Evolutionary conservation across 257 asterid genomes (phyloP), one percentile per base, ranked within the genome.

Genomic region (Mitragyna speciosa): DNA sequence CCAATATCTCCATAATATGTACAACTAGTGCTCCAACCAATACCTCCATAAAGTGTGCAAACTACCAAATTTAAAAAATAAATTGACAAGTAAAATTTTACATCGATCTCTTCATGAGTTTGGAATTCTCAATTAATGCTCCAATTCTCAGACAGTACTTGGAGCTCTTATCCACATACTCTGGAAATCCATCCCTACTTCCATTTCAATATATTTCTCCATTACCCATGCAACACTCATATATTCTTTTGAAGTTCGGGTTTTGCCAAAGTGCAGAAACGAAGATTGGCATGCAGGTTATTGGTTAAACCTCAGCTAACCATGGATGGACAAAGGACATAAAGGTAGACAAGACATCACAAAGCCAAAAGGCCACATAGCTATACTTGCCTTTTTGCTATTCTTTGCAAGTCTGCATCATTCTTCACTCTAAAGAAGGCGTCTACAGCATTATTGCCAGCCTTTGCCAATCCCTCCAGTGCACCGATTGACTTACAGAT

Each of bases 381-480:
- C 56, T 65, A 80, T 59, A 33, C 86, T 79, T 78, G 85, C 93
- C 73, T 86, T 77, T 81, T 58, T 28, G 87, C 78, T 67, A 87
- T 85, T 19, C 49, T 64, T 63, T n/a, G 81, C 31, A 68, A 78
- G 72, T 73, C 76, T 5, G 63, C 41, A 59, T 83, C 78, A 70
- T 79, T 74, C 78, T 52, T 84, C 72, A 90, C 92, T 41, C 72
- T 83, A 75, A 83, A 90, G 77, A 86, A 82, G 73, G 86, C 90
- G 7, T 90, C 86, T 9, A 78, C 81, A 47, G 61, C 75, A 66
- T 82, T 85, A 78, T 85, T 76, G 84, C 84, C 74, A 36, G 76
- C 82, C 86, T 90, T 81, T 48, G 85, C 75, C 78, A 91, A 84
- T 58, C 92, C 92, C 79, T 80, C 87, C 11, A 88, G 84, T 56